Evolutionary conservation across 176 grass and related monocot species (phyloP).

Genomic region (Guadua angustifolia): DNA sequence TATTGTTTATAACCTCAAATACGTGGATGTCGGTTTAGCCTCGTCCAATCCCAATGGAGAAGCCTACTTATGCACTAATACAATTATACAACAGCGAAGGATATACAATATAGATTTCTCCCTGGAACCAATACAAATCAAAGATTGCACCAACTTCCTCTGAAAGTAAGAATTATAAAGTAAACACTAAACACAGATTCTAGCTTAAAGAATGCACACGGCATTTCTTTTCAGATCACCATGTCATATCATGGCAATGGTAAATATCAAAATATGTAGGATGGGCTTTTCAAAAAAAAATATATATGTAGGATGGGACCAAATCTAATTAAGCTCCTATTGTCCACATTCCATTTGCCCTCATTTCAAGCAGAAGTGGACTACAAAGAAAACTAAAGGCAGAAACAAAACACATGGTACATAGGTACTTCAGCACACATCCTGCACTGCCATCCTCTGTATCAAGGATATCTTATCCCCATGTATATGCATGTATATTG

Average conservation of each 20-base stretch:
- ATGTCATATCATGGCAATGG: no score
- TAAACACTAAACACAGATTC: no score
- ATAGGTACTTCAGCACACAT: neutral
- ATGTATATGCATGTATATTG: neutral
- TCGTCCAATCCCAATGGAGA: constrained; percentile 34
- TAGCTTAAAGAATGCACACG: no score
- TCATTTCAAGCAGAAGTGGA: no score
- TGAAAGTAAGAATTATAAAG: no score
- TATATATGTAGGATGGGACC: no score
- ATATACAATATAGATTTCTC: constrained; percentile 36
- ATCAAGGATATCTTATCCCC: neutral
- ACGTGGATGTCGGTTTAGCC: neutral
- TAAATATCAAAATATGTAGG: no score
- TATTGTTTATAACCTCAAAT: constrained; percentile 27
- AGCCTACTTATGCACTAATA: constrained; percentile 40
- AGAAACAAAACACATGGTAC: neutral
- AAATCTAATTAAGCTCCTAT: no score
- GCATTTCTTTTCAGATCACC: no score
- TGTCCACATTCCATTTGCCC: no score
- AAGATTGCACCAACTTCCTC: no score
- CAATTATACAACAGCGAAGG: constrained; percentile 37
- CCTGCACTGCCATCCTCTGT: neutral
- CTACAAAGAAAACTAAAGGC: neutral
- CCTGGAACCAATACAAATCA: constrained; percentile 37
- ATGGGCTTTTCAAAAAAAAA: no score